Evolutionary conservation across 2,329 filamentous ascomycete genomes (phyloP).

Genomic region (Aspergillus oerlinghausenensis): DNA sequence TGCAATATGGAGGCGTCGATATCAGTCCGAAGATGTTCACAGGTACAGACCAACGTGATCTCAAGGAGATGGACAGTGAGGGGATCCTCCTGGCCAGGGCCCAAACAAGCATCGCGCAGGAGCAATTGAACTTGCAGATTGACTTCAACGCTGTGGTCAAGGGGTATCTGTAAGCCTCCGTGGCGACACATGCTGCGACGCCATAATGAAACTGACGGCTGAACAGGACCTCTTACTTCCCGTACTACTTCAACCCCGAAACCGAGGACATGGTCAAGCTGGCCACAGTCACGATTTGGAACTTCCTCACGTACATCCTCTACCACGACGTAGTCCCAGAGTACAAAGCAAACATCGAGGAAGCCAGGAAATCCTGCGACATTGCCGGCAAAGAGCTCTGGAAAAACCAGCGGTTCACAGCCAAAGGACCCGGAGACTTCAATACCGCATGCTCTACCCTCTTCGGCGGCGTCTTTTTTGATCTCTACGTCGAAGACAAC

Average conservation of each 20-base stretch:
- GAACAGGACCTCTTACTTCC: slow-evolving; percentile 53
- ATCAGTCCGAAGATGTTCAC: slow-evolving; percentile 58
- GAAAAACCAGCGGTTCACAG: slow-evolving; percentile 49
- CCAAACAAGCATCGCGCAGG: slow-evolving; percentile 36
- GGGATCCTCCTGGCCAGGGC: slow-evolving; percentile 63
- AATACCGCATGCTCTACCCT: slow-evolving; percentile 70
- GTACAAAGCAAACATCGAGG: slow-evolving; percentile 61
- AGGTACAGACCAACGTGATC: slow-evolving; percentile 57
- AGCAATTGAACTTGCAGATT: slow-evolving; percentile 66
- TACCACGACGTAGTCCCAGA: slow-evolving; percentile 84
- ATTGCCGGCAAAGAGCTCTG: slow-evolving; percentile 64
- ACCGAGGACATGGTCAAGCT: slow-evolving; percentile 50
- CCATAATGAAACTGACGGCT: slow-evolving; percentile 1
- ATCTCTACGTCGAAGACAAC: slow-evolving; percentile 37
- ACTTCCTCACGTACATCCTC: slow-evolving; percentile 84
- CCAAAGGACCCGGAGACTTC: slow-evolving; percentile 68
- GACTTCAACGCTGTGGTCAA: slow-evolving; percentile 76
- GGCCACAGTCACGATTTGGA: slow-evolving; percentile 66
- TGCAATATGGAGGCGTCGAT: slow-evolving; percentile 78
- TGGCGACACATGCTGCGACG: background rate
- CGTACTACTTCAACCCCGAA: slow-evolving; percentile 54
- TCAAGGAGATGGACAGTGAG: slow-evolving; percentile 58
- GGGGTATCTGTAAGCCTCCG: slow-evolving; percentile 65
- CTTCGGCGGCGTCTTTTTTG: slow-evolving; percentile 54
- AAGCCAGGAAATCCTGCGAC: slow-evolving; percentile 63